A percentile compares a stretch with the other conserved stretches of the same genome.
phyloP scores from a whole-genome alignment of 2,329 filamentous ascomycete genomes.

The Dryadomyces quercus-mongolicae region DNA sequence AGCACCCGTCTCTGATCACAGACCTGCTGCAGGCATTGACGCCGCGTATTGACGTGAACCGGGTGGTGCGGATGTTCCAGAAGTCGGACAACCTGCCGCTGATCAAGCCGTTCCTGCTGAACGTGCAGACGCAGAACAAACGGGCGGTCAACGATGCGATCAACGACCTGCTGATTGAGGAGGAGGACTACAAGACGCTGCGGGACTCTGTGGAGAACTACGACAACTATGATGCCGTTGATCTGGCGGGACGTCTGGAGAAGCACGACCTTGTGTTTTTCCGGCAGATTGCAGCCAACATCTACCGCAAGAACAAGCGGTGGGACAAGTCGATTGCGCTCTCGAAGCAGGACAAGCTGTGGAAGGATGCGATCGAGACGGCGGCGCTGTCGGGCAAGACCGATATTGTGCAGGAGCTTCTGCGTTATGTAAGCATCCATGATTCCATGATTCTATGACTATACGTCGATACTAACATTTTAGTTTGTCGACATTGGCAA shows the following conservation, averaged over 20 bases:
- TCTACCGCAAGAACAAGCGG: constrained; percentile 99
- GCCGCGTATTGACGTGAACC: constrained; percentile 92
- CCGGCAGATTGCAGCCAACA: constrained; percentile 93
- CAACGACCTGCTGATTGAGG: constrained; percentile 94
- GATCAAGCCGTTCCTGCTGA: constrained; percentile 97
- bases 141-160: constrained; percentile 95
- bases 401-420: constrained; percentile 87
- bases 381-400: constrained; percentile 81
- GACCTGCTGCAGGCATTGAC: constrained; percentile 87
- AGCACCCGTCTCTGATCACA: constrained; percentile 91
- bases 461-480: background rate
- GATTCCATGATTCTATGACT: constrained; percentile 18
- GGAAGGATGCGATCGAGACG: constrained; percentile 98
- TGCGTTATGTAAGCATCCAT: constrained; percentile 94
- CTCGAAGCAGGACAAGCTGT: constrained; percentile 98
- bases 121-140: constrained; percentile 96
- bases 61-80: constrained; percentile 98
- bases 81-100: constrained; percentile 96
- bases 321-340: constrained; percentile 98
- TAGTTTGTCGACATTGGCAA: constrained; percentile 99
- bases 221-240: constrained; percentile 96
- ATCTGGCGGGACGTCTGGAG: constrained; percentile 83
- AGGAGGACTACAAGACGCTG: constrained; percentile 98
- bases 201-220: constrained; percentile 97
- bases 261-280: constrained; percentile 98